Base-by-base conservation (phyloP, 169 alveolate species). In the Toxoplasma gondii region DNA sequence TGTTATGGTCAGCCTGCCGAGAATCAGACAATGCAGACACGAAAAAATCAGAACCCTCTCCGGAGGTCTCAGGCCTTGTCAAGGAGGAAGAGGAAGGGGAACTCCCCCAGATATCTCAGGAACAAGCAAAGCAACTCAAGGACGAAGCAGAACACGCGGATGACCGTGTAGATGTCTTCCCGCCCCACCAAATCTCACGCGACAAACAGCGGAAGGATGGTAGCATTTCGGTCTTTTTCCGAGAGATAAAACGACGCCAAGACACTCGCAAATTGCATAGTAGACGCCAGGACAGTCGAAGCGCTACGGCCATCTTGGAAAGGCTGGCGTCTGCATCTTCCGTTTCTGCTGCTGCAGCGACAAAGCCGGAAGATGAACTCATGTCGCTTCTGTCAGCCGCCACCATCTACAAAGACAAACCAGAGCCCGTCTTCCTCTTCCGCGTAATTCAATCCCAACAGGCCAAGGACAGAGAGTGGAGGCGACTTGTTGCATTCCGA, bases 401-500 rank as follows among this genome's bases (percentile, higher is more conserved):
- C 22, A 36, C 39, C 86, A 24, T 36, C 86, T 10, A 78, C 49
- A n/a, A 19, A 78, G 49, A 45, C 39, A 38, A 78, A 38, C 39
- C 22, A 19, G 86, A 78, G 22, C 86, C 86, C 7, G 86, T 78
- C 9, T n/a, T 78, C 44, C 86, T 41, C 45, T 78, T 78, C 86
- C 86, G 86, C 49, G 86, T 78, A n/a, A n/a, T 78, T n/a, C 86
- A 78, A 45, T 9, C 86, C 39, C 86, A 78, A n/a, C 39, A 16
- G 86, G 44, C 86, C 10, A 78, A 78, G 43, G 86, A 78, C 45
- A 78, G n/a, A 19, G 86, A 78, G 45, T 12, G 7, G 39, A n/a
- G 86, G 22, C 86, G 86, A 19, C 86, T 78, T 78, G 27, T 78
- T 10, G 86, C 86, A 19, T 78, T 78, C 86, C 39, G 86, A 78